Evolutionary conservation across 2,329 filamentous ascomycete species (phyloP).

Genomic region (Sarocladium strictum): DNA sequence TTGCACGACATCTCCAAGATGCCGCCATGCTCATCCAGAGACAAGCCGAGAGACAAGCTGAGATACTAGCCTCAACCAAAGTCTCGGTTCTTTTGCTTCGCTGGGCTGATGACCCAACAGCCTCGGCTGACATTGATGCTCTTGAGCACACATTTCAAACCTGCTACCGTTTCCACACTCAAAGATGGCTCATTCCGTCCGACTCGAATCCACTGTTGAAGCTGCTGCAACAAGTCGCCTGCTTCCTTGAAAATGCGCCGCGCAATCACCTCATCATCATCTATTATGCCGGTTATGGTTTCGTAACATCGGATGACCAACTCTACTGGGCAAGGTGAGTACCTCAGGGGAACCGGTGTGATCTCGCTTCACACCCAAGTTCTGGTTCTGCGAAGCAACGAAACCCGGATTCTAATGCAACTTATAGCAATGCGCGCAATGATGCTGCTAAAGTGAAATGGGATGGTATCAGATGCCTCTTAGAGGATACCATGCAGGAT

Average conservation of each 20-base stretch:
- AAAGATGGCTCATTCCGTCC: constrained; percentile 56
- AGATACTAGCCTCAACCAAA: constrained; percentile 31
- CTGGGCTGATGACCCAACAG: constrained; percentile 55
- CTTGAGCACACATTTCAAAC: constrained; percentile 54
- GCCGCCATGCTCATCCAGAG: constrained; percentile 61
- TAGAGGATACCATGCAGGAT: constrained; percentile 58
- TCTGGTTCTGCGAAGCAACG: too few relatives aligned
- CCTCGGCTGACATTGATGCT: constrained; percentile 46
- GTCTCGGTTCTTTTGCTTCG: constrained; percentile 55
- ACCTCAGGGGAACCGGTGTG: background rate
- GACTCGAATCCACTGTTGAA: constrained; percentile 54
- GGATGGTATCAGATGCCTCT: constrained; percentile 55
- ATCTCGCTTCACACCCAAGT: too few relatives aligned
- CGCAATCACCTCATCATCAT: constrained; percentile 57
- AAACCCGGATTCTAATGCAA: background rate
- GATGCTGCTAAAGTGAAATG: constrained; percentile 58
- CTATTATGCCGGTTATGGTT: constrained; percentile 59
- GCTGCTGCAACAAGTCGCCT: constrained; percentile 53
- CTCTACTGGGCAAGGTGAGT: constrained; percentile 63
- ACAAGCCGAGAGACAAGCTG: constrained; percentile 52
- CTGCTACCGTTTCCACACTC: constrained; percentile 54
- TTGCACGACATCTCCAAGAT: constrained; percentile 62
- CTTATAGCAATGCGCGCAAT: constrained; percentile 46
- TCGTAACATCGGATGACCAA: constrained; percentile 51
- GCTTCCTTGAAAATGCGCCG: constrained; percentile 52